phyloP scores from a whole-genome alignment of 177 flowering plant species.

The Vitis hybrid region DNA sequence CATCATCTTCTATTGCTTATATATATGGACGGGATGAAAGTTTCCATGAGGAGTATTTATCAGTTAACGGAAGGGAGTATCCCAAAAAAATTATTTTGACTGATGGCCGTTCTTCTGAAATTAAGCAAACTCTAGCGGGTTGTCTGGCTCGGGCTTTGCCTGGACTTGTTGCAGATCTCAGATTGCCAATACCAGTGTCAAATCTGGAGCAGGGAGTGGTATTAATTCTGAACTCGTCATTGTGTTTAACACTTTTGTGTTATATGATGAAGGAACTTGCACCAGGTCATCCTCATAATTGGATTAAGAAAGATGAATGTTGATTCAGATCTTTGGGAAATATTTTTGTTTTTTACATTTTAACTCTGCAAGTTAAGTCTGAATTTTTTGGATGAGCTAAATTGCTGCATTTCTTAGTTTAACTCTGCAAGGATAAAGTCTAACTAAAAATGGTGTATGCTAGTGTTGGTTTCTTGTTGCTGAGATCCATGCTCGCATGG shows the following conservation, averaged over 20 bases:
- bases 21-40: slow-evolving; percentile 80
- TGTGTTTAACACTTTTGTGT: slow-evolving; percentile 2
- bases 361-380: too few relatives aligned
- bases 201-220: slow-evolving; percentile 74
- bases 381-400: too few relatives aligned
- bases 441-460: too few relatives aligned
- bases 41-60: slow-evolving; percentile 57
- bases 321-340: too few relatives aligned
- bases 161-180: slow-evolving; percentile 54
- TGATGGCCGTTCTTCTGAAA: slow-evolving; percentile 89
- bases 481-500: too few relatives aligned
- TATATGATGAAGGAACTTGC: background rate
- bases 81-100: slow-evolving; percentile 52
- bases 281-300: too few relatives aligned
- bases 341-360: too few relatives aligned
- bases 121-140: slow-evolving; percentile 72
- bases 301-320: too few relatives aligned
- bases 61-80: slow-evolving; percentile 79
- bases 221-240: slow-evolving; percentile 11
- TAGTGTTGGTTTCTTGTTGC: too few relatives aligned
- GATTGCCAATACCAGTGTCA: slow-evolving; percentile 69
- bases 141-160: slow-evolving; percentile 77
- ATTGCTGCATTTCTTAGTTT: too few relatives aligned
- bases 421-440: too few relatives aligned
- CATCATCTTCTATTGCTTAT: slow-evolving; percentile 87